phyloP scores from a whole-genome alignment of 805 yeast genomes.

The Nakazawaea laoshanensis region DNA sequence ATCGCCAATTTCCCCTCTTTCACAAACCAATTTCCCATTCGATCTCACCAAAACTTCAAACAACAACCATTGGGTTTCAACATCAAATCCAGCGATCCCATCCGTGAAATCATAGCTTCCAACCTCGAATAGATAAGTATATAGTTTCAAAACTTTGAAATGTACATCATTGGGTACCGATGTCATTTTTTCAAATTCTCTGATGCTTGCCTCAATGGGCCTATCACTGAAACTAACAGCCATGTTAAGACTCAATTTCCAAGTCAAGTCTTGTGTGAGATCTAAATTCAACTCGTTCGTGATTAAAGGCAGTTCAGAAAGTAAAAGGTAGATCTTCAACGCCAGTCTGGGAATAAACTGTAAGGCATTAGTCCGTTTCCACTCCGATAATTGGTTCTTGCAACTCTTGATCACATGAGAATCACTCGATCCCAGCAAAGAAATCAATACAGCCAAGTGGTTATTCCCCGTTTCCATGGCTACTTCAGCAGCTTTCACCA shows the following conservation, averaged over 20 bases:
- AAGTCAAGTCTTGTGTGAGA: slow-evolving; percentile 40
- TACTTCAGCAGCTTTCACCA: slow-evolving; percentile 49
- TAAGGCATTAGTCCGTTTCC: slow-evolving; percentile 41
- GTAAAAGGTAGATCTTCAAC: slow-evolving; percentile 52
- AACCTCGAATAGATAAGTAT: slow-evolving; percentile 15
- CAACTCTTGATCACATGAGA: slow-evolving; percentile 49
- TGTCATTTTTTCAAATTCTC: slow-evolving; percentile 10
- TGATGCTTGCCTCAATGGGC: slow-evolving; percentile 11
- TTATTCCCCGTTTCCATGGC: slow-evolving; percentile 57
- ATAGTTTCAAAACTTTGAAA: slow-evolving; percentile 21
- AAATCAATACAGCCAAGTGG: slow-evolving; percentile 63
- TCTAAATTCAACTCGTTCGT: slow-evolving; percentile 21
- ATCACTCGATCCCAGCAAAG: slow-evolving; percentile 68
- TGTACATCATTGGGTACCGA: slow-evolving; percentile 13
- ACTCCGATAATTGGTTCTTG: slow-evolving; percentile 49
- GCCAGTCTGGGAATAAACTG: slow-evolving; percentile 44
- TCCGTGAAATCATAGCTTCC: slow-evolving; percentile 4
- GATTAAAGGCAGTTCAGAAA: slow-evolving; percentile 41
- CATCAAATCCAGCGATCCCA: slow-evolving; percentile 1
- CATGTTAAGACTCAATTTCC: slow-evolving; percentile 58
- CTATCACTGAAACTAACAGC: slow-evolving; percentile 35
- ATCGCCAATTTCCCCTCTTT: slow-evolving; percentile 13
- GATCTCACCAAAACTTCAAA: slow-evolving; percentile 12
- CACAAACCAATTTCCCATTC: slow-evolving; percentile 11
- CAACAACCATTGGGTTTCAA: slow-evolving; percentile 11